phyloP scores from a whole-genome alignment of 2,329 filamentous ascomycete genomes.

The Cryphonectria japonica region DNA sequence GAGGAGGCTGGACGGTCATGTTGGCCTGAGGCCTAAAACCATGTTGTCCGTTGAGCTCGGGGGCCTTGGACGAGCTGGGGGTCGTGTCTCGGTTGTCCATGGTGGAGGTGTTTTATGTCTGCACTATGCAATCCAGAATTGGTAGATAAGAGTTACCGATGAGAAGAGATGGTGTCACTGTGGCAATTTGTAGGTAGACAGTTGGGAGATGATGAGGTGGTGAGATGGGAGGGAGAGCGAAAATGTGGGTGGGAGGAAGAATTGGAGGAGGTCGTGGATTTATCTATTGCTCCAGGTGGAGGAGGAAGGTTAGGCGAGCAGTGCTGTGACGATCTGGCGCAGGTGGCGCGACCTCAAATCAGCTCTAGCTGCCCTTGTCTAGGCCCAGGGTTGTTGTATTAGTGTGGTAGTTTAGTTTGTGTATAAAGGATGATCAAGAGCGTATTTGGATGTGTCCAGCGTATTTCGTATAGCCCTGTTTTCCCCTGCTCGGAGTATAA shows the following conservation, averaged over 20 bases:
- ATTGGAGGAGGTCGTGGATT: background rate
- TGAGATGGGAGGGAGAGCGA: background rate
- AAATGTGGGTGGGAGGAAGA: background rate
- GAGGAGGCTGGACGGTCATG: conserved; percentile 78
- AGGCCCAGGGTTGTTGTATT: background rate
- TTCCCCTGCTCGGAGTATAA: background rate
- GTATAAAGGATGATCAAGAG: background rate
- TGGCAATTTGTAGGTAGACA: background rate
- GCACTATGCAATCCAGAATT: background rate
- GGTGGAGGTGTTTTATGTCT: conserved; percentile 13
- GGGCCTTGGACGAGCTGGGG: conserved; percentile 31
- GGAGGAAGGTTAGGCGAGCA: background rate
- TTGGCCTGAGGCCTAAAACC: conserved; percentile 57
- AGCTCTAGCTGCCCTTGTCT: background rate
- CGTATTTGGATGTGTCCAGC: background rate
- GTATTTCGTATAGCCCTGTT: background rate
- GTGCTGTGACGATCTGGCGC: conserved; percentile 10
- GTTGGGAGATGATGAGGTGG: background rate
- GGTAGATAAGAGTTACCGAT: background rate
- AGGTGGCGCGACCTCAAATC: background rate
- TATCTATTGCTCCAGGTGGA: background rate
- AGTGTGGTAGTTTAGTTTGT: background rate
- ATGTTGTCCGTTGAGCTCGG: conserved; percentile 31
- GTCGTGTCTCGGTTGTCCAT: conserved; percentile 15
- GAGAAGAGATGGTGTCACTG: background rate